Base-by-base conservation (phyloP, 306 rosid species). In the Quercus dentata region DNA sequence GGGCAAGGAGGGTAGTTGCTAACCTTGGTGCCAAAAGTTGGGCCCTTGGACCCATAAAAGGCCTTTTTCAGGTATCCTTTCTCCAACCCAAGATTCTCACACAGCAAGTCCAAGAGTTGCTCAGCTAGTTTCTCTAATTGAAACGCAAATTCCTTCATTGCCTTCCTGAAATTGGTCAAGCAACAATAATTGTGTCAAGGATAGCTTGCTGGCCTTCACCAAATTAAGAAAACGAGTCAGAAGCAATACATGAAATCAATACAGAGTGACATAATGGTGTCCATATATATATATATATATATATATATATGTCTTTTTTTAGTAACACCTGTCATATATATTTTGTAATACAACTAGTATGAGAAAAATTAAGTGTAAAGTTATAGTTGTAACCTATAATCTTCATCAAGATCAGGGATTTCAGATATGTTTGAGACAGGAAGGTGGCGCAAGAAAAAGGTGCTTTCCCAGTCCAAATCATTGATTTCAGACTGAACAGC, bases 1-100 rank as follows among this genome's bases (percentile, higher is more conserved):
- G 98, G 97, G 76, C 99, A 96, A 0, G 97, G 93, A 80, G 98
- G 98, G 87, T 96, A 96, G 85, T 90, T 93, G 84, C 99, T 93
- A 1, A 96, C 97, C 83, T 96, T 96, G 4, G 97, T 90, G 5
- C 99, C 99, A 80, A 93, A 96, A 7, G 87, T 96, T 58, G 99
- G 97, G 1, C 97, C 99, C 56, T 91, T 91, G 0, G 99, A 84
- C 4, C 98, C 99, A 74, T 85, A 81, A 58, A 96, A 96, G 19
- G 79, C 92, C 30, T 85, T 89, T 85, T 91, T 96, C 76, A 96
- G 85, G 81, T 91, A 91, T 81, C 94, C 99, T 74, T 88, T 90
- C 75, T 96, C 98, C 44, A 96, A 87, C 33, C 94, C 97, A 62
- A 93, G 97, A 83, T 91, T 96, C 87, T 96, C 93, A 76, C 99